Evolutionary conservation across 2,329 filamentous ascomycete genomes (phyloP), one percentile per base, ranked within the genome.

Genomic region (Zymoseptoria brevis): DNA sequence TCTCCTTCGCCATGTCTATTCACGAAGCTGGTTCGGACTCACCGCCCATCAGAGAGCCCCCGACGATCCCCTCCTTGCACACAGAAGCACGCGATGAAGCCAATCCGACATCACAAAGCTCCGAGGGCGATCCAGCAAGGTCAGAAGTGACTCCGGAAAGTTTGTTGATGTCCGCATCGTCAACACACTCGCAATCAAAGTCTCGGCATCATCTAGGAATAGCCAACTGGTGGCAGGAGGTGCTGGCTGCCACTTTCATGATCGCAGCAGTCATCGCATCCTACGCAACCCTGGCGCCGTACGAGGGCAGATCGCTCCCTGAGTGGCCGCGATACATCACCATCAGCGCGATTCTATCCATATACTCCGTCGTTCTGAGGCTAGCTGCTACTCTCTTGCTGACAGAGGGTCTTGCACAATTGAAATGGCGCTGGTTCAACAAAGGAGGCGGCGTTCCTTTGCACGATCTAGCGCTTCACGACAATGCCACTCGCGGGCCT

Each of bases 401-500:
- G 3, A 48, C 60, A 1, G 57, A 62, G 48, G 53, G 60, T 16
- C 49, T 62, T 13, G 55, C 29, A 22, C 57, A 59, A 2, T 49
- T 53, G 26, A 62, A 62, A 24, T 62, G 60, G 60, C 51, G 22
- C 11, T 59, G 57, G 60, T 57, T 59, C n/a, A 53, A 59, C 9
- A 51, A 51, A 19, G 7, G 35, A 4, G 55, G 45, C 11, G 52
- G 19, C 11, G 19, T 49, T 8, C 60, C 60, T 4, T 53, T 62
- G 4, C 55, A 59, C 35, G 60, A 62, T 26, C 21, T 57, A 8
- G 55, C 48, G 7, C 13, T 62, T 1, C 59, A 61, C 41, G 56
- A 61, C 49, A 57, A 54, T 19, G 59, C 56, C 5, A 58, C 55
- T 8, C 45, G 60, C 16, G 60, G 58, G 5, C 60, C 60, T 1